Base-by-base conservation (phyloP, 1,139 yeast genomes). In the Yamadazyma triangularis region DNA sequence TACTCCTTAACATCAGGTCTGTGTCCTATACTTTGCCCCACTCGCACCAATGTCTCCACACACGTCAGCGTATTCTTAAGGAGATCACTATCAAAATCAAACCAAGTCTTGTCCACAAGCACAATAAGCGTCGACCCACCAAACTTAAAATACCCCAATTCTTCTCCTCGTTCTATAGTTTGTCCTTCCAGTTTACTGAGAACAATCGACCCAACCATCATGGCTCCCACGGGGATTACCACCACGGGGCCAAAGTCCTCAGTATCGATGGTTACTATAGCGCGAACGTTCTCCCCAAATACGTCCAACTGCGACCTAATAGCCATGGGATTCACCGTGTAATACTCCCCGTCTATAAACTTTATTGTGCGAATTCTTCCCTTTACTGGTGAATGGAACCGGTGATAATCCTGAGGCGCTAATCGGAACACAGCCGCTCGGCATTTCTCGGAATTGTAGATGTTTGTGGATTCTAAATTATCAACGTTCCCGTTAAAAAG, bases 291-390 rank as follows among this genome's bases (percentile, higher is more conserved):
- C 47, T 89, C 96, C 4, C 97, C 96, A 59, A 78, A 91, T 1
- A 91, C 97, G 56, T 91, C 97, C 33, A 91, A 56, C 25, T 79
- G 77, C 1, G 95, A 84, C 36, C 97, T 62, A 27, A 91, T 74
- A 0, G 97, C 97, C 96, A 91, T 91, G 2, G 97, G 97, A 48
- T 91, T 91, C 9, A 91, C 98, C 0, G 97, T 91, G 51, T 87
- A 91, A 53, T 91, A 91, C 47, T 88, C 94, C 1, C 97, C 98
- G 26, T 77, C 82, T 26, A 91, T 82, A 39, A 65, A 69, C 34
- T 69, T 69, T 18, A 93, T 80, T 35, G 73, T 64, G 1, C 83
- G 84, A 25, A 91, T 58, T 0, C 52, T 53, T 2, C 96, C 97
- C 37, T 73, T 73, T 2, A 89, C 89, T 0, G 97, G 96, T 10